Percentiles rank a stretch among this genome's conserved stretches.
These are phyloP conservation scores for Psilocybe subaeruginosa DNA, from an alignment of 768 basidiomycete species.

Conservation along the genomic window DNA sequence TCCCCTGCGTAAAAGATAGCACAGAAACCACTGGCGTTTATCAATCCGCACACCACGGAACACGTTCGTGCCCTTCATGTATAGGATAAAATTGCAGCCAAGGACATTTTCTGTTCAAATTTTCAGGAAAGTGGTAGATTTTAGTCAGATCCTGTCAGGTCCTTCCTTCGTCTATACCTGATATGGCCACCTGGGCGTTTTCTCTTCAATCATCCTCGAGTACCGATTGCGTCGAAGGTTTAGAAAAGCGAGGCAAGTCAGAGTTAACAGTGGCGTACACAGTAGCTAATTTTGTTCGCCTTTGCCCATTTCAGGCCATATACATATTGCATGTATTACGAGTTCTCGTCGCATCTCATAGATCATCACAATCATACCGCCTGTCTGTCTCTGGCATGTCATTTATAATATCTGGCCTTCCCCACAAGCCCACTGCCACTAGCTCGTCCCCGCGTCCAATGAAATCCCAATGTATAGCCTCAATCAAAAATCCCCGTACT, in stretches of 20 bases:
- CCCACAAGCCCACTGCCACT: not conserved
- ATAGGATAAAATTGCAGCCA: not conserved
- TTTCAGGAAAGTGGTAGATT: not conserved
- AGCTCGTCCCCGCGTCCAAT: not conserved
- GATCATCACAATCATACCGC: not conserved
- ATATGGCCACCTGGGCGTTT: not conserved
- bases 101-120: not conserved
- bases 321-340: not conserved
- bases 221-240: no score
- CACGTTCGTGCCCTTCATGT: not conserved
- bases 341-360: not conserved
- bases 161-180: not conserved
- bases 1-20: not conserved
- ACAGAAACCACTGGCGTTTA: no score
- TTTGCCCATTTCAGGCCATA: not conserved
- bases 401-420: not conserved
- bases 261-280: not conserved
- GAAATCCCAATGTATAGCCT: not conserved
- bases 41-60: not conserved
- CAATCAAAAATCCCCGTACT: not conserved
- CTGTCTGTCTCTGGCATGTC: not conserved
- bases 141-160: conserved; percentile 12
- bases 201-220: not conserved
- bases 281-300: not conserved
- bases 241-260: not conserved